phyloP scores from a whole-genome alignment of 805 yeast genomes.

The Maudiozyma barnettii region DNA sequence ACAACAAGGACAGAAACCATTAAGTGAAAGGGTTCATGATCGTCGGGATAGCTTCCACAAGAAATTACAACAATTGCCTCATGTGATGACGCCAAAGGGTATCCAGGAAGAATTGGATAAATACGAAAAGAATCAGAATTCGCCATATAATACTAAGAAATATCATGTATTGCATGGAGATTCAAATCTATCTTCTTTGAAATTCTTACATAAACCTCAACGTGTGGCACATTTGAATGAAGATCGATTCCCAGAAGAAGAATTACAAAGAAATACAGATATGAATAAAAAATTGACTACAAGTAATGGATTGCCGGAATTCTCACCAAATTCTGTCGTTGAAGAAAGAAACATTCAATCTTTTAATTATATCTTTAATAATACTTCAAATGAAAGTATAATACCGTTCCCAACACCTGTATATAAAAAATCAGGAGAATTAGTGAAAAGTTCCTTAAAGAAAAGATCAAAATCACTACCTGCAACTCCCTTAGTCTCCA shows the following conservation, averaged over 20 bases:
- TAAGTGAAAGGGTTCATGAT: background rate
- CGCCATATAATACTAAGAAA: background rate
- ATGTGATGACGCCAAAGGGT: background rate
- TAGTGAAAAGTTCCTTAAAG: constrained; percentile 36
- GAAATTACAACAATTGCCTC: background rate
- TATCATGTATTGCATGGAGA: background rate
- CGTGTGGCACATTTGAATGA: constrained; percentile 15
- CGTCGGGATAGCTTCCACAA: constrained; percentile 1
- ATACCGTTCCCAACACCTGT: constrained; percentile 29
- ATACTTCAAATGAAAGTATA: constrained; percentile 8
- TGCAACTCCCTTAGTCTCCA: constrained; percentile 6
- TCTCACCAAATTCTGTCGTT: constrained; percentile 9
- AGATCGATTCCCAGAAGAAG: constrained; percentile 19
- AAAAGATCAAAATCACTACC: constrained; percentile 38
- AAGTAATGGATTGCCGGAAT: constrained; percentile 2
- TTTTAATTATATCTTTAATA: constrained; percentile 3
- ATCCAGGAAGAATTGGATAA: background rate
- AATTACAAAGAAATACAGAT: constrained; percentile 24
- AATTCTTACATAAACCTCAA: constrained; percentile 24
- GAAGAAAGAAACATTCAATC: constrained; percentile 4
- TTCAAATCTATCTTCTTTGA: constrained; percentile 12
- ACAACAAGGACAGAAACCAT: background rate
- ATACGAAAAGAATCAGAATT: background rate
- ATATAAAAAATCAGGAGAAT: constrained; percentile 83
- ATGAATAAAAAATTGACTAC: constrained; percentile 19